Evolutionary conservation across 176 grass and related monocot genomes (phyloP), one percentile per base, ranked within the genome.

Genomic region (Saccharum spontaneum): DNA sequence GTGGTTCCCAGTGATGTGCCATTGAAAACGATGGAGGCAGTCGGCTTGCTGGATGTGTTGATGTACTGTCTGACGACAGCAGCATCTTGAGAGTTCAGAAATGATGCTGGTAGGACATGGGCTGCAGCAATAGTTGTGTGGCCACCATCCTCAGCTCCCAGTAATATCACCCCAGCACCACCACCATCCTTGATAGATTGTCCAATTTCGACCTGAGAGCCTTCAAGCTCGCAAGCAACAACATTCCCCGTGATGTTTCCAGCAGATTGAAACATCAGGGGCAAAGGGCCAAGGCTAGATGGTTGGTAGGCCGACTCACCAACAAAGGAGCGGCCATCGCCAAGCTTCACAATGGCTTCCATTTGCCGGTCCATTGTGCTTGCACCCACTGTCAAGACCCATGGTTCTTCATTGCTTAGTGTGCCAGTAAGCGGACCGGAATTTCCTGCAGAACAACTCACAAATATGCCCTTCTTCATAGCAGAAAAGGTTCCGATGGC

Each of bases 231-330:
- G 8, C 73, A 80, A 13, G 74, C 48, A 54, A 83, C 85, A 55
- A 57, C 54, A n/a, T 57, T 57, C 54, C 54, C 54, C 54, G 18
- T 57, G 18, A 57, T 57, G 54, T 57, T 57, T 57, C 20, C 20
- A 57, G 54, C 20, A n/a, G 54, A 57, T 18, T 57, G 54, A n/a
- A 57, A n/a, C 54, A 57, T n/a, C 20, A 57, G 54, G 54, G 54
- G 9, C 10, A 17, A 34, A 7, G 72, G 48, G 7, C 1, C 16
- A 54, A 86, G 60, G 41, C 75, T 54, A 30, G 64, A 37, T 13
- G 92, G 79, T 23, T 94, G 92, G 28, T 63, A 88, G 10, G 78
- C 71, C 20, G 88, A 76, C 38, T 94, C 92, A 4, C 92, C 92
- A 14, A 86, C 31, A 61, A 86, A 76, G 1, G 23, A 66, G 17